A percentile compares a stretch with the other conserved stretches of the same genome.
These are phyloP conservation scores for Sphaerosporella brunnea DNA, from an alignment of 495 filamentous ascomycete species.

Conservation along the genomic window DNA sequence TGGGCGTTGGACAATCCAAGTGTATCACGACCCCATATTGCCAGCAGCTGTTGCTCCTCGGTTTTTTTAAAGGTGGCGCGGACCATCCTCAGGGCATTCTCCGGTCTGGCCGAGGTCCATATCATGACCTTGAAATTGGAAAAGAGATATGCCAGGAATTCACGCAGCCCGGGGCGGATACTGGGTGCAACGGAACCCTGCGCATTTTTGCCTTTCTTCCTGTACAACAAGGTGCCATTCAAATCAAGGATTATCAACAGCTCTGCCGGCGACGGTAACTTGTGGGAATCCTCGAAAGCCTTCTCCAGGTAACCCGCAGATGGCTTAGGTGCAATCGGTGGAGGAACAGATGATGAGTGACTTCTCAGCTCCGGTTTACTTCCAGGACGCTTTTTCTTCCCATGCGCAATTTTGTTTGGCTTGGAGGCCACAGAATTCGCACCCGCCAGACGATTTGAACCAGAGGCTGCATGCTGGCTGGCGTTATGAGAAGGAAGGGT, in stretches of 20 bases:
- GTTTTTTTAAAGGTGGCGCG: constrained; percentile 33
- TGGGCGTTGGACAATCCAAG: constrained; percentile 47
- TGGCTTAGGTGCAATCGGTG: constrained; percentile 16
- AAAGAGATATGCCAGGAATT: constrained; percentile 52
- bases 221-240: constrained; percentile 73
- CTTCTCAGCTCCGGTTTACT: too few relatives aligned
- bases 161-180: constrained; percentile 40
- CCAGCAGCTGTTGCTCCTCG: constrained; percentile 36
- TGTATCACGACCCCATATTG: constrained; percentile 62
- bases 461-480: too few relatives aligned
- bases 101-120: constrained; percentile 68
- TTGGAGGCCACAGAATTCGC: too few relatives aligned
- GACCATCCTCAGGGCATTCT: constrained; percentile 50
- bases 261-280: constrained; percentile 25
- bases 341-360: background rate
- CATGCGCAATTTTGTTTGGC: background rate
- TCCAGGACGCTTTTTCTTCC: background rate
- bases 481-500: too few relatives aligned
- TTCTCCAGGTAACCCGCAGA: constrained; percentile 28
- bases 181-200: constrained; percentile 14
- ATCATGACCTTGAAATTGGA: constrained; percentile 59
- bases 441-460: too few relatives aligned
- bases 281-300: constrained; percentile 6
- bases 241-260: constrained; percentile 77
- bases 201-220: constrained; percentile 27